Evolutionary conservation across 495 filamentous ascomycete species (phyloP).

Genomic region (Xylaria nigripes): DNA sequence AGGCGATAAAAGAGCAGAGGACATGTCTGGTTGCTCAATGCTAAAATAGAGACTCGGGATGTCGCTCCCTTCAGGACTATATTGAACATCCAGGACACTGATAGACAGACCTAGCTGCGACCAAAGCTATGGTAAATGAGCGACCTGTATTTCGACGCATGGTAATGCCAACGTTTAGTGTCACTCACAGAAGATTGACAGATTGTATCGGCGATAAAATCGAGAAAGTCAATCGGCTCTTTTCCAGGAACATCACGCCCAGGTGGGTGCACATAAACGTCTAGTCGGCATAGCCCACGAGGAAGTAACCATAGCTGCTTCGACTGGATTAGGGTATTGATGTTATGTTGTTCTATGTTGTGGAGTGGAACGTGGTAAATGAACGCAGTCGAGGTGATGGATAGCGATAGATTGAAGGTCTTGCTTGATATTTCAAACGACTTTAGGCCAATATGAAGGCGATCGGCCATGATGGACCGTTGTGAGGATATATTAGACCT

Average conservation of each 20-base stretch:
- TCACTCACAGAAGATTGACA: slow-evolving; percentile 19
- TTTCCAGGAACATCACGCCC: neutral
- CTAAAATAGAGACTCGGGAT: slow-evolving; percentile 25
- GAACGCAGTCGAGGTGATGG: slow-evolving; percentile 18
- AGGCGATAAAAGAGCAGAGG: slow-evolving; percentile 22
- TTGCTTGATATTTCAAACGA: slow-evolving; percentile 3
- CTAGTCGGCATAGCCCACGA: slow-evolving; percentile 21
- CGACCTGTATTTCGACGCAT: neutral
- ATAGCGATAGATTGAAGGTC: slow-evolving; percentile 10
- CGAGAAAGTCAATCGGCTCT: slow-evolving; percentile 13
- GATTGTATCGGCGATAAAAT: slow-evolving; percentile 18
- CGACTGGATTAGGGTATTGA: slow-evolving; percentile 14
- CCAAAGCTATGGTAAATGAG: slow-evolving; percentile 20
- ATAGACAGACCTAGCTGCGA: slow-evolving; percentile 15
- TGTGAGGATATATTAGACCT: neutral
- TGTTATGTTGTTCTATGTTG: slow-evolving; percentile 8
- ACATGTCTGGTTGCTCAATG: slow-evolving; percentile 24
- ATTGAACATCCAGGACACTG: slow-evolving; percentile 17
- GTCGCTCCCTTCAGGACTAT: slow-evolving; percentile 13
- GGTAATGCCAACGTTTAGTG: neutral
- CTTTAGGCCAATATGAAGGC: neutral
- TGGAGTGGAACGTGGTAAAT: slow-evolving; percentile 11
- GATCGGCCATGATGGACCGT: neutral
- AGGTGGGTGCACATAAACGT: slow-evolving; percentile 15
- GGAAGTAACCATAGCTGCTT: slow-evolving; percentile 24